These are phyloP conservation scores for Mollisiaceae sp. DNA, from an alignment of 2,329 filamentous ascomycete species.

Conservation along the genomic window DNA sequence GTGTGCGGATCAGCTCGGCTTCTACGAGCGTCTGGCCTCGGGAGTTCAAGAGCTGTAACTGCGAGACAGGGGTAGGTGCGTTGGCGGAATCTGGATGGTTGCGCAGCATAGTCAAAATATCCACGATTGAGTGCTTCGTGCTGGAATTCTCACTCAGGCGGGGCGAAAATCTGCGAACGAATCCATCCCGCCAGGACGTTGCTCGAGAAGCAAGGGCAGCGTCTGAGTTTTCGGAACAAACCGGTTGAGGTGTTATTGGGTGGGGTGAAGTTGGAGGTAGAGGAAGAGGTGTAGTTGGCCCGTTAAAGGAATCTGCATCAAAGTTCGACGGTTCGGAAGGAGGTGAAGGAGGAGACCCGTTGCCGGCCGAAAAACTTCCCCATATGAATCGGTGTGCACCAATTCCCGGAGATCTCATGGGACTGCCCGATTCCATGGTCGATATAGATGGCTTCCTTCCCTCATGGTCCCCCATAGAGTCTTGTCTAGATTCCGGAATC, in stretches of 20 bases:
- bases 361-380: slow-evolving; percentile 34
- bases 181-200: slow-evolving; percentile 32
- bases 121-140: slow-evolving; percentile 27
- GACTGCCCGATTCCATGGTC: slow-evolving; percentile 26
- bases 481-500: slow-evolving; percentile 33
- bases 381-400: slow-evolving; percentile 40
- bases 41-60: slow-evolving; percentile 38
- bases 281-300: slow-evolving; percentile 31
- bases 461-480: slow-evolving; percentile 19
- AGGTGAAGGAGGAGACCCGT: slow-evolving; percentile 23
- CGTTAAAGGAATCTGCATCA: slow-evolving; percentile 33
- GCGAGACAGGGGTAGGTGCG: slow-evolving; percentile 25
- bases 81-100: slow-evolving; percentile 24
- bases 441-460: slow-evolving; percentile 29
- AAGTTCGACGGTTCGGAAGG: slow-evolving; percentile 29
- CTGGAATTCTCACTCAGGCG: slow-evolving; percentile 19
- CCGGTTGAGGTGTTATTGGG: slow-evolving; percentile 13
- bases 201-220: slow-evolving; percentile 25
- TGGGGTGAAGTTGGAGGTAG: slow-evolving; percentile 17
- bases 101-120: slow-evolving; percentile 34
- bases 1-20: slow-evolving; percentile 46
- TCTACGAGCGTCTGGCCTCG: slow-evolving; percentile 40
- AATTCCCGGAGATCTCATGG: slow-evolving; percentile 17
- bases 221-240: slow-evolving; percentile 11
- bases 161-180: slow-evolving; percentile 32